Conservation (phyloP, 805 yeast species). For the Helenozyma rhizophorensis region DNA sequence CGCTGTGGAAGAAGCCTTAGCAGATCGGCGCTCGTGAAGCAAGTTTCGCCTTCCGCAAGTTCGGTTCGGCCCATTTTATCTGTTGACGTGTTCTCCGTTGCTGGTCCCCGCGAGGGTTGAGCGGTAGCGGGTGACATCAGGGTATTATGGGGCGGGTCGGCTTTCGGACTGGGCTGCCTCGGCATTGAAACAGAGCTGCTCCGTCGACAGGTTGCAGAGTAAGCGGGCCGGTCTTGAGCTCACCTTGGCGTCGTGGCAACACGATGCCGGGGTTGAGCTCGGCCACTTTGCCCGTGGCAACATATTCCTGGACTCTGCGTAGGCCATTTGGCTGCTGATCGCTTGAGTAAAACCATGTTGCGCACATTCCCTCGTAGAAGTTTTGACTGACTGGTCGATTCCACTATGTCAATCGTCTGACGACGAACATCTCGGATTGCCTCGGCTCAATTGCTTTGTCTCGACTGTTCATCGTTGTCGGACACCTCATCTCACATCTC, state of each 20-base stretch:
- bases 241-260: slow-evolving; percentile 33
- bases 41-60: slow-evolving; percentile 26
- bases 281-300: slow-evolving; percentile 73
- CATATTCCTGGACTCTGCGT: slow-evolving; percentile 99
- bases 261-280: slow-evolving; percentile 49
- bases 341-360: slow-evolving; percentile 99
- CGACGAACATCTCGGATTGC: too few relatives aligned
- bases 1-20: slow-evolving; percentile 38
- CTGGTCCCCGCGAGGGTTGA: slow-evolving; percentile 52
- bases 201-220: slow-evolving; percentile 95
- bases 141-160: slow-evolving; percentile 17
- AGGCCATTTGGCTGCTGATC: slow-evolving; percentile 85
- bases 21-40: slow-evolving; percentile 78
- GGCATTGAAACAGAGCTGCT: slow-evolving; percentile 74
- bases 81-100: slow-evolving; percentile 1
- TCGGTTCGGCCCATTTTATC: slow-evolving; percentile 6
- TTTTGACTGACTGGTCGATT: too few relatives aligned
- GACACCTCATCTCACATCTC: too few relatives aligned
- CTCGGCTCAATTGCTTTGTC: too few relatives aligned
- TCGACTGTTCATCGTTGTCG: too few relatives aligned
- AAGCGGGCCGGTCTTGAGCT: slow-evolving; percentile 64
- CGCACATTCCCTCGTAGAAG: too few relatives aligned
- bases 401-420: too few relatives aligned
- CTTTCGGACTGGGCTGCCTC: too few relatives aligned
- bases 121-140: slow-evolving; percentile 32